Conservation (phyloP, 495 filamentous ascomycete genomes). For the Hyaloscypha variabilis region DNA sequence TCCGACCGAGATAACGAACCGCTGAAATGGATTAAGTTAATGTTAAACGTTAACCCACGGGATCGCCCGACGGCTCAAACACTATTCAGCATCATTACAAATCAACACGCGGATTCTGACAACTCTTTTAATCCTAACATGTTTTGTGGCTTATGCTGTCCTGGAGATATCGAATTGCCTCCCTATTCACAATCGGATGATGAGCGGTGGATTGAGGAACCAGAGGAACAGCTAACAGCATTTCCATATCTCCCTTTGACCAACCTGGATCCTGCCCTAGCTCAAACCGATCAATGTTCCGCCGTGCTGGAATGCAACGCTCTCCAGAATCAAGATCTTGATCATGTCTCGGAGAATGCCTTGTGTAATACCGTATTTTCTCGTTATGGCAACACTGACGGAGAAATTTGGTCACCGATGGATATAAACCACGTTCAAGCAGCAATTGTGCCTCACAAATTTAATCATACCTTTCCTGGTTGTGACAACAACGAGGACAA, state of each 20-base stretch:
- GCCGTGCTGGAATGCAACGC: constrained; percentile 2
- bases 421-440: no score
- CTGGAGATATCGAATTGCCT: neutral
- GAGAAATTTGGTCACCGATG: no score
- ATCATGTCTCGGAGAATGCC: neutral
- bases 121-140: neutral
- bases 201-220: constrained; percentile 8
- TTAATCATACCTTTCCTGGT: no score
- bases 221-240: constrained; percentile 3
- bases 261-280: constrained; percentile 7
- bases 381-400: constrained; percentile 3
- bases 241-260: neutral
- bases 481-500: neutral
- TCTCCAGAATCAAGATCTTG: neutral
- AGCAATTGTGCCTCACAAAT: no score
- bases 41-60: constrained; percentile 1
- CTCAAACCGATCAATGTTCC: neutral
- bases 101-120: neutral
- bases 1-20: constrained; percentile 4
- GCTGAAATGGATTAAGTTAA: constrained; percentile 14
- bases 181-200: neutral
- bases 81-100: constrained; percentile 5
- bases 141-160: constrained; percentile 8
- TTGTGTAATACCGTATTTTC: constrained; percentile 3
- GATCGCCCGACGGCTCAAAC: constrained; percentile 13